Conservation (phyloP, 2,329 filamentous ascomycete species). For the Pseudocercospora cruenta region DNA sequence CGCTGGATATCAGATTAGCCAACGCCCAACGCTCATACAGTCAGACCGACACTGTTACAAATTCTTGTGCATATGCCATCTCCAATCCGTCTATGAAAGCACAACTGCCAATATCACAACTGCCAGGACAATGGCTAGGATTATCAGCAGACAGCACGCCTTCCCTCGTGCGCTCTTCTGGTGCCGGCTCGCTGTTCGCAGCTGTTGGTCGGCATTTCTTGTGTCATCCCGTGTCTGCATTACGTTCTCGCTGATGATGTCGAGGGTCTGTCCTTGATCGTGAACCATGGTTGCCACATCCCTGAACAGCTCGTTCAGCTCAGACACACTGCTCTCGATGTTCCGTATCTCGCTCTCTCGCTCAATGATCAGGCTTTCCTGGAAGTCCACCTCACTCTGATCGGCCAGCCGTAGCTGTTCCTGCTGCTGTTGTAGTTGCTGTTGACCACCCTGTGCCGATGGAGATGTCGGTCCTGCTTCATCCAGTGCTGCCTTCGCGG, state of each 20-base stretch:
- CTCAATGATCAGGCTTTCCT: constrained; percentile 92
- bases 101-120: constrained; percentile 88
- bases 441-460: constrained; percentile 54
- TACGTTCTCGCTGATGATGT: constrained; percentile 87
- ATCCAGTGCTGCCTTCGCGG: constrained; percentile 76
- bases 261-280: constrained; percentile 87
- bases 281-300: constrained; percentile 97
- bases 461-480: constrained; percentile 42
- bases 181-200: constrained; percentile 83
- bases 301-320: constrained; percentile 93
- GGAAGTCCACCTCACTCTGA: constrained; percentile 96
- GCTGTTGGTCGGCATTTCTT: constrained; percentile 80
- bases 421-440: constrained; percentile 55
- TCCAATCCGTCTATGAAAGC: constrained; percentile 58
- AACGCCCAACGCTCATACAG: not conserved
- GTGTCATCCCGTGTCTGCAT: constrained; percentile 81
- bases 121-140: constrained; percentile 83
- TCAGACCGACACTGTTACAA: constrained; percentile 1
- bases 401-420: constrained; percentile 80
- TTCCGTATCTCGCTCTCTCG: constrained; percentile 96
- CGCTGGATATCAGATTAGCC: not conserved
- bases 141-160: constrained; percentile 87
- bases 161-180: constrained; percentile 96
- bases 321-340: constrained; percentile 93
- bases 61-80: not conserved